Evolutionary conservation across 148 eudicot genomes (phyloP), one percentile per base, ranked within the genome.

Genomic region (Nyssa sinensis): DNA sequence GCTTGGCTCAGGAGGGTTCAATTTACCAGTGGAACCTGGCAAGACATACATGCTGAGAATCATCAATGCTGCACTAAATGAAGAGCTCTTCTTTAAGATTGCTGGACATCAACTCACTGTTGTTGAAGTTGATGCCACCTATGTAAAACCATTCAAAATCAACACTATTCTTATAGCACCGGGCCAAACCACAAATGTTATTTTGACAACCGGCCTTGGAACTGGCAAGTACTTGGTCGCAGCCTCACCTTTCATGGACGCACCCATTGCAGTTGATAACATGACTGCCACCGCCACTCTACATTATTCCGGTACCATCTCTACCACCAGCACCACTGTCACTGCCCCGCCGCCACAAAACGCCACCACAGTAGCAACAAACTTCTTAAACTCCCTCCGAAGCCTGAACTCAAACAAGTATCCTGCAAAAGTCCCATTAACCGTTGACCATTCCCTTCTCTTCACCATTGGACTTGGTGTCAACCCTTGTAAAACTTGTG

Each of bases 221-320:
- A 63, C 72, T 16, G 86, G 88, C 29, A 85, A 85, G 55, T 89
- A 85, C 71, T 35, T 79, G 35, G 66, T 89, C 19, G 76, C 81
- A 0, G 86, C 78, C 14, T 83, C 89, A 6, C 86, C 90, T 11
- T 89, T 89, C 70, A 85, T 83, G 90, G 90, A 87, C 35, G 71
- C 87, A 7, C 93, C 93, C 1, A 74, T 89, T n/a, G 53, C 79
- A 2, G 87, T 89, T 23, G 93, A 89, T 41, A 89, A 89, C 64
- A 37, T 25, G 17, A 85, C 89, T 3, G 90, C 83, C 29, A 81
- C 84, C 21, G 90, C 89, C 13, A 69, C 79, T 0, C 30, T 89
- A n/a, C 82, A 69, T 58, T 89, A 89, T 74, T 57, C 77, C 12
- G 77, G 76, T 7, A 30, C 76, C n/a, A 68, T 17, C 1, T 24